Evolutionary conservation across 192 early-diverging fungal species (phyloP), one percentile per base, ranked within the genome.

Genomic region (Coemansia sp.): DNA sequence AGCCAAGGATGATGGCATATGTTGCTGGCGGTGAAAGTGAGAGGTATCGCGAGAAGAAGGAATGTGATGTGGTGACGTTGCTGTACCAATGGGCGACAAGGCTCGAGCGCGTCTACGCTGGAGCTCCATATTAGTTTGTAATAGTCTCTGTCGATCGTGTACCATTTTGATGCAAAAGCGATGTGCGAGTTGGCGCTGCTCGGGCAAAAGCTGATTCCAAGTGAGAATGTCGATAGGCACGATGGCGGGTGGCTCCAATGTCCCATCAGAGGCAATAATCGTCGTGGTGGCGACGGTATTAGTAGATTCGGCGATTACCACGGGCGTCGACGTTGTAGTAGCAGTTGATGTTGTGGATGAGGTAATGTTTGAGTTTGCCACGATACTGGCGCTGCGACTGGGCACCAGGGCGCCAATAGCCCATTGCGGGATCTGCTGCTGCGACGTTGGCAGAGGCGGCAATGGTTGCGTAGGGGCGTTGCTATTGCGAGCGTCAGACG

Each of bases 161-260:
- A 72, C 70, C 75, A 77, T 77, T 44, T 83, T 83, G 16, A 74
- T 62, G 46, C 75, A 83, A 62, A 74, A 83, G 43, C 80, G 75
- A 29, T 83, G 70, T 0, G 80, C 80, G 55, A 83, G 65, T 4
- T 66, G 69, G 27, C 73, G 75, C 72, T 83, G 80, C 62, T 77
- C 73, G 7, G 80, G 80, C 8, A 78, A 63, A 47, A 83, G 75
- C 70, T 83, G 80, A 39, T 83, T 83, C 80, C 80, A 83, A 20
- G 75, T 75, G n/a, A 76, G 52, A 22, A 78, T 76, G 58, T 83
- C 80, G 16, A 83, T 83, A 5, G 80, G 80, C 58, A 83, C 80
- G 18, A 68, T 66, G 11, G 58, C 50, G 0, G 80, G 80, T 10
- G 80, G 80, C 67, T 83, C 80, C 7, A 83, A 39, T 13, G 70